phyloP scores from a whole-genome alignment of 2,329 filamentous ascomycete species.

The Microsporum ferrugineum region DNA sequence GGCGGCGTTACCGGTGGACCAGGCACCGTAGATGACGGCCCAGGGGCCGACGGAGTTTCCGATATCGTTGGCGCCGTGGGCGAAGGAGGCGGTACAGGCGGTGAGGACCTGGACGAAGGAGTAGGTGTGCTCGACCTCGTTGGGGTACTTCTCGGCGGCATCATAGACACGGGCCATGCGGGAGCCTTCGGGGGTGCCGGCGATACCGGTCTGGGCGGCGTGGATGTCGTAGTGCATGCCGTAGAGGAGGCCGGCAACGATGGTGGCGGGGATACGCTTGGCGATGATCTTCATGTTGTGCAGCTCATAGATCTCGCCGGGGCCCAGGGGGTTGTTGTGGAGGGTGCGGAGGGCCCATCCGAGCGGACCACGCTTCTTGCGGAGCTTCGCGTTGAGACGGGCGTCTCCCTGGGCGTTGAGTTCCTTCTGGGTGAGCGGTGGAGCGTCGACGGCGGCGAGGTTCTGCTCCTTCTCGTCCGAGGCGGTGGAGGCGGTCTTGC shows the following conservation, averaged over 20 bases:
- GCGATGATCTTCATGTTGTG: conserved; percentile 54
- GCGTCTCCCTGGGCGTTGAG: conserved; percentile 47
- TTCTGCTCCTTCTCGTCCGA: conserved; percentile 26
- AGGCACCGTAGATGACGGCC: conserved; percentile 59
- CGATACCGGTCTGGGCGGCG: conserved; percentile 57
- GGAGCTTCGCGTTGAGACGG: conserved; percentile 52
- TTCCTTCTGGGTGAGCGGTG: conserved; percentile 50
- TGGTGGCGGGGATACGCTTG: conserved; percentile 58
- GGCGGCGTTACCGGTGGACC: conserved; percentile 51
- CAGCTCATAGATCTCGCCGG: conserved; percentile 62
- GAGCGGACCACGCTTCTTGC: conserved; percentile 51
- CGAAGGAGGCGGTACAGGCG: conserved; percentile 41
- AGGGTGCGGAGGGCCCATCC: conserved; percentile 74
- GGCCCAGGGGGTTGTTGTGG: conserved; percentile 59
- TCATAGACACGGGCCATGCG: conserved; percentile 60
- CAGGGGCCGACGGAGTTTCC: conserved; percentile 59
- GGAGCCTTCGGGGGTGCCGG: conserved; percentile 59
- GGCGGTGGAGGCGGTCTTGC: conserved; percentile 10
- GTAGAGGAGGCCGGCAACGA: conserved; percentile 55
- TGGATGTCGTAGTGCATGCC: conserved; percentile 76
- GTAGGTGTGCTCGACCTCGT: conserved; percentile 55
- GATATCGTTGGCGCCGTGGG: conserved; percentile 65
- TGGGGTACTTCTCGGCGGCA: conserved; percentile 53
- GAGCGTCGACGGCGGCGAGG: conserved; percentile 38
- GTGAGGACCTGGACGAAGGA: conserved; percentile 46